Percentiles rank a stretch among this genome's conserved stretches.
Evolutionary conservation across 2,329 filamentous ascomycete genomes (phyloP).

Genomic region (Fulvia fulva): DNA sequence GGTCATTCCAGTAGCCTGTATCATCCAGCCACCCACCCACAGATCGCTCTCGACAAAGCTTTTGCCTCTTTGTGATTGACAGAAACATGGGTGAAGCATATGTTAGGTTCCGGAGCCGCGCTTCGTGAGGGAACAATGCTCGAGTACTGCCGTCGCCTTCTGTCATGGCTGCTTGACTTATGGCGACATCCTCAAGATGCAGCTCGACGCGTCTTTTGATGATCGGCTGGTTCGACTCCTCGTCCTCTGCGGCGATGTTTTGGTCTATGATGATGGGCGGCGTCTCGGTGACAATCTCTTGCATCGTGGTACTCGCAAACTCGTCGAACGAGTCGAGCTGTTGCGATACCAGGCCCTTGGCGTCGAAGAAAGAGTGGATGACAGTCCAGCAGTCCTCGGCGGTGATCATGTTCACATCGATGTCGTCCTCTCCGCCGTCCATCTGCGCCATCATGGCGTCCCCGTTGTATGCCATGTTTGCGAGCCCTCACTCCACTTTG

Average conservation of each 20-base stretch:
- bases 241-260: slow-evolving; percentile 71
- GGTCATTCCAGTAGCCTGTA: slow-evolving; percentile 50
- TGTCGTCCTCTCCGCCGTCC: slow-evolving; percentile 21
- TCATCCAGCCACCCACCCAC: slow-evolving; percentile 61
- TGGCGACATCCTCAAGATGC: slow-evolving; percentile 84
- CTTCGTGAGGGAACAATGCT: slow-evolving; percentile 88
- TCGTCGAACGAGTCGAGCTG: slow-evolving; percentile 98
- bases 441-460: slow-evolving; percentile 24
- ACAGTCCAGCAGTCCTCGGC: slow-evolving; percentile 98
- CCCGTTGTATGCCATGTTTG: slow-evolving; percentile 19
- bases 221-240: slow-evolving; percentile 65
- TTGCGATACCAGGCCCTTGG: slow-evolving; percentile 92
- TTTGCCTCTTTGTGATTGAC: slow-evolving; percentile 79
- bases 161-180: slow-evolving; percentile 84
- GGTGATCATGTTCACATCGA: slow-evolving; percentile 58
- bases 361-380: slow-evolving; percentile 94
- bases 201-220: slow-evolving; percentile 90
- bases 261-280: slow-evolving; percentile 90
- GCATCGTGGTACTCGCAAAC: slow-evolving; percentile 89
- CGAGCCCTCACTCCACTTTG: neutral
- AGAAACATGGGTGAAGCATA: slow-evolving; percentile 91
- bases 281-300: slow-evolving; percentile 90
- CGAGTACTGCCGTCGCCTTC: slow-evolving; percentile 88
- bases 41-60: slow-evolving; percentile 73
- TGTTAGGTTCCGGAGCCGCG: slow-evolving; percentile 89